These are phyloP conservation scores for Diutina catenulata DNA, from an alignment of 1,139 yeast species.

Conservation along the genomic window DNA sequence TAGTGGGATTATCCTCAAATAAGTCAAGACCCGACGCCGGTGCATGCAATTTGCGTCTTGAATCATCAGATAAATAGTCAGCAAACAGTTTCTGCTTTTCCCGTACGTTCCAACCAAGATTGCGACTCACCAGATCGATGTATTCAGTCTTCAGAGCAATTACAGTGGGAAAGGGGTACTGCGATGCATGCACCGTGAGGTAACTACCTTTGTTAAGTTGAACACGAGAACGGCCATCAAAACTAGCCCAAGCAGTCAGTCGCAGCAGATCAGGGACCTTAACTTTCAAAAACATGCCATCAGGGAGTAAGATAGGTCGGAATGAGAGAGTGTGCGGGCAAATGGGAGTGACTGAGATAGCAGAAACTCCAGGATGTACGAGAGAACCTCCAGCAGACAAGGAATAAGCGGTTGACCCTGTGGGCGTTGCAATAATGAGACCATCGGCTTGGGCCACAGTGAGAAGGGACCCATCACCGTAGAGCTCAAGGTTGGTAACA, in stretches of 20 bases:
- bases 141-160: constrained; percentile 66
- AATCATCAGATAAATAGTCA: constrained; percentile 26
- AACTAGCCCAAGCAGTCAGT: constrained; percentile 82
- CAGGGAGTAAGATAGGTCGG: constrained; percentile 79
- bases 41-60: constrained; percentile 1
- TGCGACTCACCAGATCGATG: constrained; percentile 72
- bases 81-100: constrained; percentile 72
- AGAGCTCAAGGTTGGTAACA: constrained; percentile 71
- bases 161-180: constrained; percentile 80
- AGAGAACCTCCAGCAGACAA: constrained; percentile 84
- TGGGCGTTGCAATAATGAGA: constrained; percentile 77
- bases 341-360: constrained; percentile 81
- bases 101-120: constrained; percentile 78
- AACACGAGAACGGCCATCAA: constrained; percentile 73
- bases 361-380: constrained; percentile 83
- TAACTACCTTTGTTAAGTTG: constrained; percentile 65
- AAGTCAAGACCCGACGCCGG: background rate
- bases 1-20: background rate
- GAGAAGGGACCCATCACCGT: constrained; percentile 68
- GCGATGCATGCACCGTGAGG: constrained; percentile 66
- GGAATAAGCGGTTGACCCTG: constrained; percentile 88
- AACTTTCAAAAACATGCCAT: constrained; percentile 68
- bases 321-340: constrained; percentile 88
- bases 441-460: constrained; percentile 92
- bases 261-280: constrained; percentile 61